phyloP scores from a whole-genome alignment of 2,329 filamentous ascomycete species.

The Botryotinia convoluta region DNA sequence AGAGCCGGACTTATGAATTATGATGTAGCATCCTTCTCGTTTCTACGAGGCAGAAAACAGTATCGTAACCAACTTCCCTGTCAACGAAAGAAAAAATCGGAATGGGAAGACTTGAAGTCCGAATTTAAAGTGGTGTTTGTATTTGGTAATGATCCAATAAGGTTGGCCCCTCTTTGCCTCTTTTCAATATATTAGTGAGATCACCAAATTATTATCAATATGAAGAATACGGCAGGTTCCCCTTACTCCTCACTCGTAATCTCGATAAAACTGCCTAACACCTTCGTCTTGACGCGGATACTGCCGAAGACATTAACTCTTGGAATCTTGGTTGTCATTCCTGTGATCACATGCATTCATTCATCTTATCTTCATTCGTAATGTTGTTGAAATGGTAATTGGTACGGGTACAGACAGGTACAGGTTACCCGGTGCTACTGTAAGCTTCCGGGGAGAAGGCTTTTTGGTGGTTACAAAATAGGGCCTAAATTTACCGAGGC shows the following conservation, averaged over 20 bases:
- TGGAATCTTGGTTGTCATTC: neutral
- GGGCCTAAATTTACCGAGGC: neutral
- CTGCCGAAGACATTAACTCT: neutral
- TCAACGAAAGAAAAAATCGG: neutral
- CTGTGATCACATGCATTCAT: neutral
- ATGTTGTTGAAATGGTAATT: neutral
- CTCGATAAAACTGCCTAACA: neutral
- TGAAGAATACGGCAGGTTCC: neutral
- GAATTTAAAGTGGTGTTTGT: neutral
- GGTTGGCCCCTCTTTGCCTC: conserved; percentile 3
- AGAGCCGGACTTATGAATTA: neutral
- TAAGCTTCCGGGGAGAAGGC: neutral
- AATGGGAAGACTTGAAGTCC: neutral
- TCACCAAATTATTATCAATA: neutral
- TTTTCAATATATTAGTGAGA: neutral
- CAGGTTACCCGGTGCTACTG: neutral
- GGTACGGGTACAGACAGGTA: neutral
- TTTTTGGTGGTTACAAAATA: neutral
- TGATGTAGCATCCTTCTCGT: neutral
- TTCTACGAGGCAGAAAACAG: neutral
- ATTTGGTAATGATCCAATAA: conserved; percentile 12
- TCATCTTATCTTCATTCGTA: conserved; percentile 8
- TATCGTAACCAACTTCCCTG: neutral
- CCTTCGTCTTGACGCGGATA: neutral
- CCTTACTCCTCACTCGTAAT: neutral